Evolutionary conservation across 495 filamentous ascomycete species (phyloP).

Genomic region (Penicillium fimorum): DNA sequence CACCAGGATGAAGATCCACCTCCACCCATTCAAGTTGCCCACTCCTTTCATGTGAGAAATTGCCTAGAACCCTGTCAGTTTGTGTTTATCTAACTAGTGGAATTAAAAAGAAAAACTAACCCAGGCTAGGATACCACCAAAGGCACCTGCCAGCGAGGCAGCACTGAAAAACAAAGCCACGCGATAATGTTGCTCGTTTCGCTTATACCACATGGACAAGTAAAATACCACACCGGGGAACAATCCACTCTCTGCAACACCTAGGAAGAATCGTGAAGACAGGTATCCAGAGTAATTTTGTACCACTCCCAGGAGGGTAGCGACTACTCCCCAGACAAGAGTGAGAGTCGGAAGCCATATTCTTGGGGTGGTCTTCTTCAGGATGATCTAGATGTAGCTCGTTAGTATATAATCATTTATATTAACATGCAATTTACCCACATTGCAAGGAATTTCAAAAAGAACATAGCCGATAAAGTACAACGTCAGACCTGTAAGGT

Average conservation of each 20-base stretch:
- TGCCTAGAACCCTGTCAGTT: slow-evolving; percentile 33
- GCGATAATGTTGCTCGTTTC: slow-evolving; percentile 68
- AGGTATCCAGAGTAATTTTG: slow-evolving; percentile 66
- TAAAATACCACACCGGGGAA: slow-evolving; percentile 80
- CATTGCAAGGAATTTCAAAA: slow-evolving; percentile 70
- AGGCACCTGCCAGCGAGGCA: slow-evolving; percentile 73
- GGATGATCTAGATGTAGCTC: slow-evolving; percentile 39
- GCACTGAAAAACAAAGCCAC: slow-evolving; percentile 75
- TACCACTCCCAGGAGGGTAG: slow-evolving; percentile 67
- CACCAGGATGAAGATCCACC: slow-evolving; percentile 79
- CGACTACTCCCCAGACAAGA: slow-evolving; percentile 61
- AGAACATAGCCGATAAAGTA: slow-evolving; percentile 78
- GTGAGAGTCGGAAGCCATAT: slow-evolving; percentile 59
- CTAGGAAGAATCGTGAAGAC: slow-evolving; percentile 50
- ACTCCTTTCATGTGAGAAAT: slow-evolving; percentile 60
- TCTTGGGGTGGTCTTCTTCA: slow-evolving; percentile 68
- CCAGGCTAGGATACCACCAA: slow-evolving; percentile 74
- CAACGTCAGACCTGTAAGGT: slow-evolving; percentile 67
- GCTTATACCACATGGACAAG: slow-evolving; percentile 82
- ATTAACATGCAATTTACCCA: background rate
- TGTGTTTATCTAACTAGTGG: background rate
- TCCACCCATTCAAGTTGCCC: slow-evolving; percentile 68
- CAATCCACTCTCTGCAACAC: slow-evolving; percentile 52
- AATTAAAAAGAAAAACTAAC: slow-evolving; percentile 14
- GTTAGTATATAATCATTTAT: background rate